phyloP scores from a whole-genome alignment of 2,329 filamentous ascomycete genomes.

The Cylindrodendrum hubeiense region DNA sequence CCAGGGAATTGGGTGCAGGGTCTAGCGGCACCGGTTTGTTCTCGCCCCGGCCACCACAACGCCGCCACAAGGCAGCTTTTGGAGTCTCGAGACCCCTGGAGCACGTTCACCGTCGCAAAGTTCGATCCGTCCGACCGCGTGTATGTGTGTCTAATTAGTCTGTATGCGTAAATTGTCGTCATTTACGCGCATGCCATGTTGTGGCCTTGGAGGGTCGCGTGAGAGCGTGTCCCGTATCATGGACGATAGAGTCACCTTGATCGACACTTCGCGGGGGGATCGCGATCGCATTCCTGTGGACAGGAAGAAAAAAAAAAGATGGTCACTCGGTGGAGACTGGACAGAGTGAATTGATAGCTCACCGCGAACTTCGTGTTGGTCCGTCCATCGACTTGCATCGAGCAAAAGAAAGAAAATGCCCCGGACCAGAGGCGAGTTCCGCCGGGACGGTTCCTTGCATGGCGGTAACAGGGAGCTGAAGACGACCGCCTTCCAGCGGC shows the following conservation, averaged over 20 bases:
- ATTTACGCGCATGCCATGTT: constrained; percentile 36
- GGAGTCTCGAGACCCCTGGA: constrained; percentile 35
- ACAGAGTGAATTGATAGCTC: not conserved
- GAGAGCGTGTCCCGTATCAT: not conserved
- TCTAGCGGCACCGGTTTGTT: constrained; percentile 47
- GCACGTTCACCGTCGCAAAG: constrained; percentile 20
- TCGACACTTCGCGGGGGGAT: constrained; percentile 18
- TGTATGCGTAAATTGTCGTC: constrained; percentile 33
- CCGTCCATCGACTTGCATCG: constrained; percentile 11
- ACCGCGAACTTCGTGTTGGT: not conserved
- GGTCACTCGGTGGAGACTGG: constrained; percentile 4
- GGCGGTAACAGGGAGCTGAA: constrained; percentile 16
- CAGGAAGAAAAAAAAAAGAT: constrained; percentile 14
- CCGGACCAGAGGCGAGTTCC: constrained; percentile 27
- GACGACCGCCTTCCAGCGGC: constrained; percentile 32
- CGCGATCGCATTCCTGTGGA: not conserved
- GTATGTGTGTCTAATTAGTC: constrained; percentile 17
- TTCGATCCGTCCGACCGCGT: constrained; percentile 37
- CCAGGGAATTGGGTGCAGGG: constrained; percentile 29
- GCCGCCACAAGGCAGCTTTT: constrained; percentile 29
- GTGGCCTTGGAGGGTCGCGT: constrained; percentile 36
- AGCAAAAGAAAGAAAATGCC: constrained; percentile 30
- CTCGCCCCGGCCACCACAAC: constrained; percentile 45
- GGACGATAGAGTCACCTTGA: constrained; percentile 10
- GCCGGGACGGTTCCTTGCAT: constrained; percentile 28